Evolutionary conservation across 2,329 filamentous ascomycete species (phyloP), one percentile per base, ranked within the genome.

Genomic region (Fusarium anguioides): DNA sequence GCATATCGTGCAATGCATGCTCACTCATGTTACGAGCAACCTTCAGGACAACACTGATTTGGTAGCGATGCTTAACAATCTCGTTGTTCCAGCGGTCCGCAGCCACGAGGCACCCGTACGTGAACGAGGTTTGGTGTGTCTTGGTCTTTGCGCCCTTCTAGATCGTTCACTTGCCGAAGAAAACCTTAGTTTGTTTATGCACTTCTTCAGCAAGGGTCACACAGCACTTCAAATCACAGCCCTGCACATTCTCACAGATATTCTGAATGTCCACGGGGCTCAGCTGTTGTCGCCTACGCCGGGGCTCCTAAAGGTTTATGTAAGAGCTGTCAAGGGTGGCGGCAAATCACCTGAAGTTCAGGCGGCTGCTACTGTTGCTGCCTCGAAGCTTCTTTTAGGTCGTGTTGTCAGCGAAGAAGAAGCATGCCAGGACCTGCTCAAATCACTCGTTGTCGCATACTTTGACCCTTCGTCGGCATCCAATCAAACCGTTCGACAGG

Each of bases 41-140:
- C 83, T 98, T 35, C 94, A 97, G 78, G 87, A 94, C 70, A 97
- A 97, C 76, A 89, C 91, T 57, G 91, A 97, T 74, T 81, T 98
- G n/a, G 93, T 97, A 6, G 92, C 92, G n/a, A 97, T 98, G 91
- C 84, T 99, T 47, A 98, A 99, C 82, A 98, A 96, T 69, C 86
- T 99, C 10, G 93, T 99, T 40, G 94, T 99, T 4, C 96, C 96
- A 8, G 96, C 96, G 26, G 95, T 99, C 17, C 90, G 95, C 68
- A 96, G 92, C 74, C 93, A 97, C 71, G 94, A 98, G 75, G 92
- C 93, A 7, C 93, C 94, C 2, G 94, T 99, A 41, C 89, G 96
- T 64, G 96, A 99, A 79, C 88, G 93, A 56, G 96, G 96, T 18
- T 83, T 99, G 14, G 84, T 96, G 20, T 98, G 95, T 73, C 82